phyloP scores from a whole-genome alignment of 331 rosid genomes.

The Cydonia oblonga region DNA sequence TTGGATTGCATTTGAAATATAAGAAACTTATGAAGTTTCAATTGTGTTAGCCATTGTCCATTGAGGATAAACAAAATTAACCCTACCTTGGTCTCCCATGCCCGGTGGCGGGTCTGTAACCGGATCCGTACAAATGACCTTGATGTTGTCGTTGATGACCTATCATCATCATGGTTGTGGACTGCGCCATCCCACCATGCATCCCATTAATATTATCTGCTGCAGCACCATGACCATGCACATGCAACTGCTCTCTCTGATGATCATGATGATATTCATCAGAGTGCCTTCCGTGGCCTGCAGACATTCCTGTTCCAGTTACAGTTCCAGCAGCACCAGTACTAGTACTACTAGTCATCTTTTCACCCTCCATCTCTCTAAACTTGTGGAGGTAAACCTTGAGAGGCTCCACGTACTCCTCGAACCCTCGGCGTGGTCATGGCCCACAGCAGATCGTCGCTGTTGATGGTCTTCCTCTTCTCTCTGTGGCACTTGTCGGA shows the following conservation, averaged over 20 bases:
- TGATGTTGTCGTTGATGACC: background rate
- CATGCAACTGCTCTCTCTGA: background rate
- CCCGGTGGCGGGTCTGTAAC: background rate
- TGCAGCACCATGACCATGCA: background rate
- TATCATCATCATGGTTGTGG: background rate
- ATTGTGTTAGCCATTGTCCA: background rate
- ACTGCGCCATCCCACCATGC: background rate
- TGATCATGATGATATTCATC: background rate
- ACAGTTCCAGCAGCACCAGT: background rate
- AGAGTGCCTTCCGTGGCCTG: background rate
- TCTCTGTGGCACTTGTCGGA: constrained; percentile 51
- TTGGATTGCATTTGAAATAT: no score
- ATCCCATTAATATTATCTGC: background rate
- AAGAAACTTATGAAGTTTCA: no score
- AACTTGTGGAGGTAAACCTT: constrained; percentile 38
- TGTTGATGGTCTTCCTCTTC: constrained; percentile 63
- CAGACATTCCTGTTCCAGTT: background rate
- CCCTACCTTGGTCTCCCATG: background rate
- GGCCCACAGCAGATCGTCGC: constrained; percentile 56
- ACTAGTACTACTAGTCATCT: background rate
- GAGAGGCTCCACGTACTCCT: constrained; percentile 46
- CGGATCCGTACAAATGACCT: background rate
- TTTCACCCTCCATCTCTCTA: constrained; percentile 53
- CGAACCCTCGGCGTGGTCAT: constrained; percentile 46
- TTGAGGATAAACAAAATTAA: background rate